phyloP scores from a whole-genome alignment of 371 early-diverging fungal genomes.

The Rhizopus microsporus region DNA sequence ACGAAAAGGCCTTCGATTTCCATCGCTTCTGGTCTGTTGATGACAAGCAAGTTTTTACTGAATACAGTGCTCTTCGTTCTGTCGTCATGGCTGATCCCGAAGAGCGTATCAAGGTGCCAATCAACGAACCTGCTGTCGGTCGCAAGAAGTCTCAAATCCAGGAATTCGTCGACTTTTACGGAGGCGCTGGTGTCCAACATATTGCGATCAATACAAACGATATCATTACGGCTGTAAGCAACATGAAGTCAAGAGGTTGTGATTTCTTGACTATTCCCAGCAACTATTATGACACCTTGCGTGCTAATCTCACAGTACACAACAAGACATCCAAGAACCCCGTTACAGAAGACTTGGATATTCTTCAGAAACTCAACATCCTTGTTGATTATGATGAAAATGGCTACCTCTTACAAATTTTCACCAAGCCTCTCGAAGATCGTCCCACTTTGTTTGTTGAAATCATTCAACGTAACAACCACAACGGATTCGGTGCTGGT shows the following conservation, averaged over 20 bases:
- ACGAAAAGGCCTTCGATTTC: slow-evolving; percentile 89
- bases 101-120: slow-evolving; percentile 94
- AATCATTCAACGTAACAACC: slow-evolving; percentile 94
- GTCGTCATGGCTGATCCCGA: slow-evolving; percentile 95
- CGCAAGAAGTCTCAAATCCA: slow-evolving; percentile 95
- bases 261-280: slow-evolving; percentile 89
- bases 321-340: slow-evolving; percentile 65
- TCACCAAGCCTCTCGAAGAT: slow-evolving; percentile 90
- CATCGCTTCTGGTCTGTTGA: slow-evolving; percentile 99
- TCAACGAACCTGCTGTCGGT: slow-evolving; percentile 97
- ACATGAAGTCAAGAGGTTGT: slow-evolving; percentile 84
- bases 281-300: slow-evolving; percentile 89
- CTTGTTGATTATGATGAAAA: slow-evolving; percentile 94
- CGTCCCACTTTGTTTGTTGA: slow-evolving; percentile 96
- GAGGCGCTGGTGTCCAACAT: slow-evolving; percentile 94
- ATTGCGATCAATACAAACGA: slow-evolving; percentile 91
- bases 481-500: slow-evolving; percentile 97
- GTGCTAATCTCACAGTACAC: slow-evolving; percentile 60
- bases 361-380: slow-evolving; percentile 83
- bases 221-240: slow-evolving; percentile 81
- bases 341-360: slow-evolving; percentile 81
- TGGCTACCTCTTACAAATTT: slow-evolving; percentile 94
- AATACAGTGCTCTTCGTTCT: slow-evolving; percentile 92
- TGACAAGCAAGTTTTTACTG: slow-evolving; percentile 94
- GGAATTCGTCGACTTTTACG: slow-evolving; percentile 96